Evolutionary conservation across 2,329 filamentous ascomycete genomes (phyloP), one percentile per base, ranked within the genome.

Genomic region (Ophiocordyceps camponoti-floridani): DNA sequence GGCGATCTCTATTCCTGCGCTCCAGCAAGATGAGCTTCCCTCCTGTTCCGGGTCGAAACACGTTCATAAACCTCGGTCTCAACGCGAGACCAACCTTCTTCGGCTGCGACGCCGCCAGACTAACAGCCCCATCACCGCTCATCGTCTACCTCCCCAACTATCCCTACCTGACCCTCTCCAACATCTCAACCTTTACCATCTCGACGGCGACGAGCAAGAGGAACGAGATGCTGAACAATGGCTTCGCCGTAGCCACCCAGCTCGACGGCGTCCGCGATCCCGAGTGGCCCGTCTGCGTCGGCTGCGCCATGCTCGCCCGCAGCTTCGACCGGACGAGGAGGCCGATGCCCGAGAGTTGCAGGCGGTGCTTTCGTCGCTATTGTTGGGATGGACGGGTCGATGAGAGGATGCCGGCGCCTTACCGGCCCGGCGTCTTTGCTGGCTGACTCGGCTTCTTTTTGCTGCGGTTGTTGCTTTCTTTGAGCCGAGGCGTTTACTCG

Each of bases 181-280:
- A 96, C 66, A 72, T 82, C 8, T 83, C 81, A 2, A 95, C 89
- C 43, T 89, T 83, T 59, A 69, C 77, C 48, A 66, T 88, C 69
- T 68, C 72, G 31, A 63, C 75, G 52, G 62, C 3, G 23, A 23
- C 3, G 23, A 23, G 57, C 1, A 62, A 85, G 62, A 83, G 89
- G 49, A 76, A 94, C 57, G 72, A 72, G 48, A 84, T 94, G 56
- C 86, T 96, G 54, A 61, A 75, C 51, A 96, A 98, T 63, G 89
- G 86, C 18, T 91, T 83, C 65, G 75, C 91, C 52, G 76, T 81
- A 16, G 88, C 75, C 3, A 95, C 88, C 0, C 80, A 82, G 67
- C 85, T 75, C 44, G 95, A 96, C 63, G 75, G 72, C 43, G 88
- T 85, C 0, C 57, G 79, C 3, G 82, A 93, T 58, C 53, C 62